Conservation (phyloP, 345 rosid genomes). For the Nasturtium officinale region DNA sequence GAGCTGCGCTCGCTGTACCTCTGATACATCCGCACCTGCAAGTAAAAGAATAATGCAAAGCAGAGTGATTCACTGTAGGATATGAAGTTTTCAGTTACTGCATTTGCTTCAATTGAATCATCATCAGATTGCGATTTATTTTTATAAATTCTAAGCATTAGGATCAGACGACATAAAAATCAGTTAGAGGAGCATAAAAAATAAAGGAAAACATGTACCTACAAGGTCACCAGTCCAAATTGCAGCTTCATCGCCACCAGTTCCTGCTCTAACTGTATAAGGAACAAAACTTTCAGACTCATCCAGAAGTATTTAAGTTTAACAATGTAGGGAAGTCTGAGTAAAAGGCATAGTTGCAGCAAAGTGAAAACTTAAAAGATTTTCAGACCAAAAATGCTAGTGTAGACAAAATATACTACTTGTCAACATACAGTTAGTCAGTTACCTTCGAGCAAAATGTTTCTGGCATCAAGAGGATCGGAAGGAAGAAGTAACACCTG, state of each 20-base stretch:
- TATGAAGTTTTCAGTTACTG: conserved; percentile 6
- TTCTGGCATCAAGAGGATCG: conserved; percentile 94
- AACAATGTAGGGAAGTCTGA: conserved; percentile 6
- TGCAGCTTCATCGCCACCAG: conserved; percentile 99
- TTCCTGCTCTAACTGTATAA: conserved; percentile 91
- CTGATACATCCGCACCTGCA: conserved; percentile 86
- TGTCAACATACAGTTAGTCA: conserved; percentile 8
- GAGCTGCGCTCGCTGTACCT: conserved; percentile 83
- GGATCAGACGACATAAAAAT: conserved; percentile 15
- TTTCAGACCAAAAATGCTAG: background rate
- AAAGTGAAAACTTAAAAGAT: background rate
- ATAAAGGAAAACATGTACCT: conserved; percentile 79
- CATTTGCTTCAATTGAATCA: background rate
- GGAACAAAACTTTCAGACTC: conserved; percentile 7
- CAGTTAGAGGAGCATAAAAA: conserved; percentile 28
- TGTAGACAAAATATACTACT: background rate
- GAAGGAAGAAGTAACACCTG: conserved; percentile 82
- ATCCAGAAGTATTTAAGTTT: background rate
- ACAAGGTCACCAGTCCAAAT: conserved; percentile 99
- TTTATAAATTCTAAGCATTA: background rate
- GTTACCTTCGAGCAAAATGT: conserved; percentile 97
- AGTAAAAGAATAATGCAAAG: conserved; percentile 26
- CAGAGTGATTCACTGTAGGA: conserved; percentile 11
- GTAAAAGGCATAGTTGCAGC: background rate
- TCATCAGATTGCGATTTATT: background rate